Evolutionary conservation across 2,329 filamentous ascomycete species (phyloP), one percentile per base, ranked within the genome.

Genomic region (Alternaria solani): DNA sequence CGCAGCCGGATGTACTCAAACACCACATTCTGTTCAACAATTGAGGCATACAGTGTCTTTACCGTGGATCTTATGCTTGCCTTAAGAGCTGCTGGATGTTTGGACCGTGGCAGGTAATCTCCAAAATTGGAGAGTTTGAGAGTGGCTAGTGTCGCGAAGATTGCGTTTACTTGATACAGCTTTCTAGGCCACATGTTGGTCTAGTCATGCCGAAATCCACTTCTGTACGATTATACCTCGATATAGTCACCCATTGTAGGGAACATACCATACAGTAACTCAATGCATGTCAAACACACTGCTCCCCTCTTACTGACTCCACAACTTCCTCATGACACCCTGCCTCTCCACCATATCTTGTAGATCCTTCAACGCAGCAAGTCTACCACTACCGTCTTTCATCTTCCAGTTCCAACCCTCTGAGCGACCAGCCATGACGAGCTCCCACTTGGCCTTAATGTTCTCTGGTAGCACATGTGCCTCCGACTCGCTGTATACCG

Each of bases 341-440:
- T 60, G 61, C 8, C 34, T 58, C 47, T 62, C 59, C 5, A 66
- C n/a, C 2, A 28, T 61, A 8, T 57, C 41, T 18, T 56, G 49
- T 12, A 66, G 30, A 14, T 58, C 38, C 48, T 63, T 64, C 38
- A 66, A 38, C 8, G 64, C 64, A 42, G 47, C 55, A 23, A 66
- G 36, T 28, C 54, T 23, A 6, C 42, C 58, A 59, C 59, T 57
- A 41, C 54, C 55, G 18, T 57, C 55, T 41, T 54, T 51, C 46
- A 41, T 41, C 26, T 44, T 55, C 32, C 51, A 53, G 11, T 47
- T 43, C 48, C 56, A 52, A 18, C 49, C 46, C 20, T 59, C 49
- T 1, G 56, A 57, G 12, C 42, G 48, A n/a, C 60, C 61, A 30
- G 46, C 51, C 47, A 57, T 56, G 9, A 62, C 25, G 7, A 61